Evolutionary conservation across 2,329 filamentous ascomycete species (phyloP), one percentile per base, ranked within the genome.

Genomic region (Trichoderma sp.): DNA sequence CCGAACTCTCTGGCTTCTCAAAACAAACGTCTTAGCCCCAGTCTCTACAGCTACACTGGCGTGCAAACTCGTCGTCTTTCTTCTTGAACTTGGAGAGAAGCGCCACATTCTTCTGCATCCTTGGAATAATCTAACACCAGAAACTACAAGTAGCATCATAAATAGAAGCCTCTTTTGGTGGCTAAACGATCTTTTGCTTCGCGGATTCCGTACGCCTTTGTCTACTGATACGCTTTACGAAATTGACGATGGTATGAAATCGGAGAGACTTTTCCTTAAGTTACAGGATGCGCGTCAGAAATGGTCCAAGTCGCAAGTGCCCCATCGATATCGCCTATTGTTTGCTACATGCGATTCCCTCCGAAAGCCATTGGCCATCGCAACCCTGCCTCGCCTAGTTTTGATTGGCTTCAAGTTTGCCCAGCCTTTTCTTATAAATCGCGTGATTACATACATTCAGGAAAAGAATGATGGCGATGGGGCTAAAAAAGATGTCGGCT

Each of bases 151-250:
- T 60, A 81, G 83, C n/a, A 71, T 82, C 50, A 76, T 84, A 45
- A 83, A 80, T 75, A 78, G 81, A 29, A 82, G 80, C 24, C 74
- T 84, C 14, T 82, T 83, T 60, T 83, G 81, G 81, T 84, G 83
- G 83, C 64, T 84, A 29, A 83, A 83, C 59, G 65, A 77, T 6
- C 72, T 83, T 1, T 81, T 84, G 71, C 56, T 75, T 11, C 75
- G 75, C 12, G 82, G 82, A 6, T 80, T 79, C 50, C 50, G 60
- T 33, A 45, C 38, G 5, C 27, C 50, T 27, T 74, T 80, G 7
- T 73, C 76, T 3, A 24, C 78, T 35, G 50, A 75, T 14, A 74
- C 77, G 33, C 71, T 78, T 1, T 75, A 77, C 59, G 56, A 56
- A 2, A 29, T 80, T 5, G 78, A 79, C 18, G 75, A 74, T 6